Evolutionary conservation across 306 rosid species (phyloP).

Genomic region (Ormosia semicastrata): DNA sequence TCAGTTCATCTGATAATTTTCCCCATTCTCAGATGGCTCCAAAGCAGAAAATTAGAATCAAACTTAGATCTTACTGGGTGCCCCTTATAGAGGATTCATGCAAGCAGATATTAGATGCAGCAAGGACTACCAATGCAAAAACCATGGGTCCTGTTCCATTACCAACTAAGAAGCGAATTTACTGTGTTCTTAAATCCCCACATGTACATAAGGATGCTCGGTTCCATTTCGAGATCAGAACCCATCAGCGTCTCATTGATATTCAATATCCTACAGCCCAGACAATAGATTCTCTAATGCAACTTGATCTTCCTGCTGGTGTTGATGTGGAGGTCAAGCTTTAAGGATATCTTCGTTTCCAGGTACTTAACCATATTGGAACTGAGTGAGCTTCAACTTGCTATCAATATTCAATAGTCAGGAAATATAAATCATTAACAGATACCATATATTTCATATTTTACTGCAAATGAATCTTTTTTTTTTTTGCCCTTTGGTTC

Average conservation of each 20-base stretch:
- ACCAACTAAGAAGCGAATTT: conserved; percentile 83
- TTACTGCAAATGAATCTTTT: background rate
- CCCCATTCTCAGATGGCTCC: conserved; percentile 64
- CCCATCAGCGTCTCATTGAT: conserved; percentile 97
- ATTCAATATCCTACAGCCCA: conserved; percentile 94
- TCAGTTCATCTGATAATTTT: conserved; percentile 13
- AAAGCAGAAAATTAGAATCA: conserved; percentile 93
- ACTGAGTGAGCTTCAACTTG: conserved; percentile 3
- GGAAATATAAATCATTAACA: background rate
- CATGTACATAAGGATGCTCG: conserved; percentile 95
- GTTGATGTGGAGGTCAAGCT: conserved; percentile 99
- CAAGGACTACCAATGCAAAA: conserved; percentile 88
- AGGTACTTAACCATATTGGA: conserved; percentile 14
- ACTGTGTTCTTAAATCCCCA: conserved; percentile 90
- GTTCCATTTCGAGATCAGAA: conserved; percentile 89
- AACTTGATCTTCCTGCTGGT: conserved; percentile 95
- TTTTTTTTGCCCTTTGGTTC: background rate
- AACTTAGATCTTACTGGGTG: conserved; percentile 93
- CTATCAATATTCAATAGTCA: too few species aligned
- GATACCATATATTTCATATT: background rate
- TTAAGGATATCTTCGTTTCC: conserved; percentile 33
- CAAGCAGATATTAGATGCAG: conserved; percentile 97
- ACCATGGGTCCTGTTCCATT: conserved; percentile 99
- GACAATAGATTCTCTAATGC: conserved; percentile 95
- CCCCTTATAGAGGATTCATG: conserved; percentile 93